Evolutionary conservation across 2,329 filamentous ascomycete genomes (phyloP).

Genomic region (Paracorniculantispora psalliotae): DNA sequence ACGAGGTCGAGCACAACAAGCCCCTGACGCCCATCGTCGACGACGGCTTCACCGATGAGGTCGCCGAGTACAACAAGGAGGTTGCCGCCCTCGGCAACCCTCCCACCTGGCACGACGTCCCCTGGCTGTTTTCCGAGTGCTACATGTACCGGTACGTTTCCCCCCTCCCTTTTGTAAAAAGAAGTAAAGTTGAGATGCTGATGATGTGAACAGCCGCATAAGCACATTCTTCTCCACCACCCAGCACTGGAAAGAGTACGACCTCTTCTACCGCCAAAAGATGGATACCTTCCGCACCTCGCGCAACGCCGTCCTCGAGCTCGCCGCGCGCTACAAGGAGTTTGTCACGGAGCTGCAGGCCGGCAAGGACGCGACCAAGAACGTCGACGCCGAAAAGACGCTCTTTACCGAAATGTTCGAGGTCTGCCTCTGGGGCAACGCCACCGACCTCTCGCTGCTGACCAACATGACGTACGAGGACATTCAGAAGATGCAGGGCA

Average conservation of each 20-base stretch:
- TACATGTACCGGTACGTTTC: slow-evolving; percentile 62
- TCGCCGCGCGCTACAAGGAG: slow-evolving; percentile 73
- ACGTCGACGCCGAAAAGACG: slow-evolving; percentile 65
- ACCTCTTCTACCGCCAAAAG: slow-evolving; percentile 87
- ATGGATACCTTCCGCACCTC: slow-evolving; percentile 89
- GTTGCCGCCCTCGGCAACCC: slow-evolving; percentile 62
- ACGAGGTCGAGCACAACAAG: slow-evolving; percentile 89
- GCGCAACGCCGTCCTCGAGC: slow-evolving; percentile 75
- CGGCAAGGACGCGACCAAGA: slow-evolving; percentile 46
- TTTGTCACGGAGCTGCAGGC: slow-evolving; percentile 62
- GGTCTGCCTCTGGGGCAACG: slow-evolving; percentile 96
- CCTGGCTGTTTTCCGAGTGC: slow-evolving; percentile 92
- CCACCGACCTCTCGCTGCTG: slow-evolving; percentile 86
- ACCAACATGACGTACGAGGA: slow-evolving; percentile 91
- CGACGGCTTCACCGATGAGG: slow-evolving; percentile 75
- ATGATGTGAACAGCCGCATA: slow-evolving; percentile 56
- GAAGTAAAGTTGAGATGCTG: slow-evolving; percentile 19
- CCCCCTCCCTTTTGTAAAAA: not conserved
- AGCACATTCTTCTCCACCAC: slow-evolving; percentile 72
- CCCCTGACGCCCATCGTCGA: slow-evolving; percentile 69
- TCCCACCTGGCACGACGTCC: slow-evolving; percentile 74
- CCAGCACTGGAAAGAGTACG: slow-evolving; percentile 81
- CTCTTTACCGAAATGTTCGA: slow-evolving; percentile 92
- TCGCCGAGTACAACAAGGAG: slow-evolving; percentile 81
- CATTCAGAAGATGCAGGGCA: slow-evolving; percentile 92